These are phyloP conservation scores for Venturiaceae sp. DNA, from an alignment of 2,329 filamentous ascomycete species.

Conservation along the genomic window DNA sequence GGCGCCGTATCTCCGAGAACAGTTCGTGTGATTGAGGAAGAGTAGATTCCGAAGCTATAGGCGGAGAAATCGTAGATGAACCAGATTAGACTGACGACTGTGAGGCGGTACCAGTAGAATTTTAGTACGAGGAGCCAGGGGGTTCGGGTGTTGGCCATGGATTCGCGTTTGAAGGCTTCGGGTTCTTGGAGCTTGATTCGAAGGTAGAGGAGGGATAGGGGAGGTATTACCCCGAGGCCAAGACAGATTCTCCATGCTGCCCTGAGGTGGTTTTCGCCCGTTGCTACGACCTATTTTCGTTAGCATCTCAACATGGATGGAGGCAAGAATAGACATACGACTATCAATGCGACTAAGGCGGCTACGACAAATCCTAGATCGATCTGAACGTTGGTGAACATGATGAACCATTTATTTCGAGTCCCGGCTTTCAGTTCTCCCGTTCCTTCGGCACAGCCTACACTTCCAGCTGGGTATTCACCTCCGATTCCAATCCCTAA, in stretches of 20 bases:
- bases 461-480: slow-evolving; percentile 75
- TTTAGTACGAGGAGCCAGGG: slow-evolving; percentile 42
- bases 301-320: neutral
- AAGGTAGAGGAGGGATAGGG: slow-evolving; percentile 58
- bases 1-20: slow-evolving; percentile 48
- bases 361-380: slow-evolving; percentile 76
- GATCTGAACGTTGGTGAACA: slow-evolving; percentile 85
- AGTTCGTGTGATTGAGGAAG: slow-evolving; percentile 59
- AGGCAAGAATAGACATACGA: slow-evolving; percentile 30
- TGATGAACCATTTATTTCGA: slow-evolving; percentile 71
- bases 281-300: slow-evolving; percentile 35
- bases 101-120: slow-evolving; percentile 67
- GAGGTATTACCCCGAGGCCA: slow-evolving; percentile 70
- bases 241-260: slow-evolving; percentile 76
- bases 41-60: slow-evolving; percentile 83
- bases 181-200: slow-evolving; percentile 69
- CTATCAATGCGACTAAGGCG: slow-evolving; percentile 63
- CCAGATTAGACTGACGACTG: slow-evolving; percentile 66
- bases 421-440: slow-evolving; percentile 72
- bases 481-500: slow-evolving; percentile 62
- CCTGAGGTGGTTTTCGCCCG: slow-evolving; percentile 51
- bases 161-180: slow-evolving; percentile 63
- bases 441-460: slow-evolving; percentile 74
- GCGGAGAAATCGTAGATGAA: slow-evolving; percentile 59
- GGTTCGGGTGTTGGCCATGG: slow-evolving; percentile 49